These are phyloP conservation scores for Detonula confervacea DNA, from an alignment of 352 stramenopile genomes.

Conservation along the genomic window DNA sequence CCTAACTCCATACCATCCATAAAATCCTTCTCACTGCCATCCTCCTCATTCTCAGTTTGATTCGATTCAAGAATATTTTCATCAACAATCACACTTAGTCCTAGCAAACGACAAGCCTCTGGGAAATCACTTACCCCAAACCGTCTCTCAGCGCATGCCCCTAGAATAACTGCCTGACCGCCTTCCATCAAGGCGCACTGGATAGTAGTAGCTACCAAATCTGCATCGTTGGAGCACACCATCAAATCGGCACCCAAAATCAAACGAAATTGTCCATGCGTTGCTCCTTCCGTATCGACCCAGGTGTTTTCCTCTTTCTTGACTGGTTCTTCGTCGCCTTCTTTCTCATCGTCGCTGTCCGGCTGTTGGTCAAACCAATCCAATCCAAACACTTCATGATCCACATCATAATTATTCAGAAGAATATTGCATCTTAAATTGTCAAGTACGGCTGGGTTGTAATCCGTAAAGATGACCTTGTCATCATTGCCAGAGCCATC, in stretches of 20 bases:
- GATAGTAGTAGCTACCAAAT: conserved; percentile 44
- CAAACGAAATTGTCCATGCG: conserved; percentile 37
- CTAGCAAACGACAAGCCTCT: conserved; percentile 21
- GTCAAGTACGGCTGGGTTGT: conserved; percentile 66
- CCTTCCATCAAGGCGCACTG: conserved; percentile 38
- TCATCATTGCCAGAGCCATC: conserved; percentile 13
- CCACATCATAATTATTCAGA: conserved; percentile 63
- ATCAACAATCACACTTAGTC: conserved; percentile 35
- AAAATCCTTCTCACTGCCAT: neutral
- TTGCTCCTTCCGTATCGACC: conserved; percentile 36
- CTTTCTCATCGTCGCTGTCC: neutral
- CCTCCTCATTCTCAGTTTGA: neutral
- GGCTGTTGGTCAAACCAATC: conserved; percentile 53
- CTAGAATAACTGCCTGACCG: conserved; percentile 33
- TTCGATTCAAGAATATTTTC: conserved; percentile 36
- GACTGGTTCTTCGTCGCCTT: neutral
- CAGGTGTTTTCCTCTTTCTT: conserved; percentile 24
- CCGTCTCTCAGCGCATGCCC: conserved; percentile 5
- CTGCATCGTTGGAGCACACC: conserved; percentile 48
- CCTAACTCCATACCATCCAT: conserved; percentile 25
- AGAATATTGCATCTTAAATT: conserved; percentile 71
- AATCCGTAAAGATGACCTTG: conserved; percentile 74
- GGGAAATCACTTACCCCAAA: conserved; percentile 48
- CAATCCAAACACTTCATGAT: conserved; percentile 35
- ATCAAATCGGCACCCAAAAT: conserved; percentile 51